Evolutionary conservation across 1,139 yeast genomes (phyloP).

Genomic region (Citeromyces hawaiiensis): DNA sequence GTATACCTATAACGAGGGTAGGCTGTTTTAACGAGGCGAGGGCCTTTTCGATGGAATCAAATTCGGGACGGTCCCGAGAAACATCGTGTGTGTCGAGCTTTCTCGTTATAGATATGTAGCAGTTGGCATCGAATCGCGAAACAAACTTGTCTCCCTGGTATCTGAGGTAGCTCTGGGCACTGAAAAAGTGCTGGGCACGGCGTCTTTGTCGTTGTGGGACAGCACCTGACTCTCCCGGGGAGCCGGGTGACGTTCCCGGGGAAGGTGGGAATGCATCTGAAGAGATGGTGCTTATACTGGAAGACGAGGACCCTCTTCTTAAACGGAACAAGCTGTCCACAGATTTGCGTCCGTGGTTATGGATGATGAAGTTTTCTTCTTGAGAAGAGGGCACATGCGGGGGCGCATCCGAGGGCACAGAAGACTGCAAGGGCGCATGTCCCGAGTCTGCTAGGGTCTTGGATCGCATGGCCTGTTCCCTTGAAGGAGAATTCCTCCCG

Average conservation of each 20-base stretch:
- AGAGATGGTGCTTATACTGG: constrained; percentile 3
- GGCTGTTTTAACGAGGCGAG: constrained; percentile 54
- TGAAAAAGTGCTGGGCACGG: constrained; percentile 76
- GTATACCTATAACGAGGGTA: constrained; percentile 74
- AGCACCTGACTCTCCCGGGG: background rate
- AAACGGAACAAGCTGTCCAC: constrained; percentile 4
- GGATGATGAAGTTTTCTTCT: constrained; percentile 48
- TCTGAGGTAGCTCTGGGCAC: constrained; percentile 88
- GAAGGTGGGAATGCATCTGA: background rate
- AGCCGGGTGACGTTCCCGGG: background rate
- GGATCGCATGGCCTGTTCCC: constrained; percentile 14
- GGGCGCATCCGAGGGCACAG: background rate
- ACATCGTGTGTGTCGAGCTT: constrained; percentile 93
- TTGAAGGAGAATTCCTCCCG: constrained; percentile 47
- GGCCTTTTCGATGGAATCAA: constrained; percentile 28
- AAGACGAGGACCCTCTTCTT: constrained; percentile 3
- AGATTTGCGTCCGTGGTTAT: constrained; percentile 45
- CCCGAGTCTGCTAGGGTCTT: background rate
- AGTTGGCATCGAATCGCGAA: constrained; percentile 85
- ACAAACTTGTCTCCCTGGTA: constrained; percentile 91
- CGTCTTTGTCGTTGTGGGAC: constrained; percentile 13
- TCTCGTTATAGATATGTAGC: constrained; percentile 87
- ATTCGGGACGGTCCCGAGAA: constrained; percentile 57
- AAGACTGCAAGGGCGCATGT: too few relatives aligned
- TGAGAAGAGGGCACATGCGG: constrained; percentile 11